Evolutionary conservation across 768 basidiomycete species (phyloP).

Genomic region (Porphyrellus cyaneotinctus): DNA sequence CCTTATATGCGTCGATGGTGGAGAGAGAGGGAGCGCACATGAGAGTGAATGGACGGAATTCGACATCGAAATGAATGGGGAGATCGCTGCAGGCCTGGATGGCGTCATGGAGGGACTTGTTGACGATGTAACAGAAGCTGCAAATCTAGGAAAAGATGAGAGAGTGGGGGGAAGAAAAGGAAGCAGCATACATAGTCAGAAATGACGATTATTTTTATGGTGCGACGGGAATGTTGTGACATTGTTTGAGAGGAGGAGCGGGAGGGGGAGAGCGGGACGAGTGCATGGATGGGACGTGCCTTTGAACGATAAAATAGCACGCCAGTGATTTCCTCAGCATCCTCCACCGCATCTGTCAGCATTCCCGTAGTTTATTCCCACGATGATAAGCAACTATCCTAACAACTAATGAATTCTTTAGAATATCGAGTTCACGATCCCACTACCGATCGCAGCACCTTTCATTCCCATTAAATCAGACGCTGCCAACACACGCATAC

Average conservation of each 20-base stretch:
- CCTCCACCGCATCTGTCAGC: conserved; percentile 31
- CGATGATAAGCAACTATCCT: conserved; percentile 14
- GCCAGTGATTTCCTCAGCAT: conserved; percentile 26
- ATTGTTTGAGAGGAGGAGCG: conserved; percentile 7
- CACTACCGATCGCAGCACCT: conserved; percentile 46
- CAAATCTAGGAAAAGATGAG: conserved; percentile 28
- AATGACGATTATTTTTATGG: conserved; percentile 32
- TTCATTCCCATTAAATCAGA: background rate
- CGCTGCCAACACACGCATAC: background rate
- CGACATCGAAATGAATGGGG: conserved; percentile 33
- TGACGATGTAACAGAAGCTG: conserved; percentile 37
- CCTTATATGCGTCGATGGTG: conserved; percentile 20
- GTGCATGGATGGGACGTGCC: conserved; percentile 27
- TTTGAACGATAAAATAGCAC: conserved; percentile 27
- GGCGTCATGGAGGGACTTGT: conserved; percentile 36
- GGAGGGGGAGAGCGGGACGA: conserved; percentile 3
- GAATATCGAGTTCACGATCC: conserved; percentile 46
- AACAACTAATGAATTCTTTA: conserved; percentile 18
- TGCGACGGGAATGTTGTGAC: conserved; percentile 19
- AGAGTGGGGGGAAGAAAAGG: background rate
- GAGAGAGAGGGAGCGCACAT: conserved; percentile 21
- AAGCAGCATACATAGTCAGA: conserved; percentile 34
- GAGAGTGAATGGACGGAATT: conserved; percentile 34
- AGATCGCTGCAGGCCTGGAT: conserved; percentile 33
- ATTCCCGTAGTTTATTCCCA: conserved; percentile 25